phyloP scores from a whole-genome alignment of 768 basidiomycete species.

The Trametes sanguinea region DNA sequence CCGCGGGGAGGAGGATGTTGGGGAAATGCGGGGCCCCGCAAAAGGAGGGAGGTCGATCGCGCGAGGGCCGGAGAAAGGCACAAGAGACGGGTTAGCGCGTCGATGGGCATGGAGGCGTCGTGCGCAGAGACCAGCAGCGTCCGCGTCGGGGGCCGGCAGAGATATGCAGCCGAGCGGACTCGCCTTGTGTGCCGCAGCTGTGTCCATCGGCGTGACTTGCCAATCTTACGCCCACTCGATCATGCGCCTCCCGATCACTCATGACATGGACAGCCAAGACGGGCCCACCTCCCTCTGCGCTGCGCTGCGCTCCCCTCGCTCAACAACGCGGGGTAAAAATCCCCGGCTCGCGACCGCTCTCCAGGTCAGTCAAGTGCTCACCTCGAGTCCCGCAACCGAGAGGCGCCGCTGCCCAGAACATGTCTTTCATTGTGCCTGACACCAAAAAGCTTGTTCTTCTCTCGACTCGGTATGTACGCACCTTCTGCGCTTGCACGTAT shows the following conservation, averaged over 20 bases:
- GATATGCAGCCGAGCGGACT: constrained; percentile 1
- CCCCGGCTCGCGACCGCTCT: neutral
- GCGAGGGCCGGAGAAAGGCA: constrained; percentile 6
- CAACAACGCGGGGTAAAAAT: constrained; percentile 14
- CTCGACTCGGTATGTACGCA: too few relatives aligned
- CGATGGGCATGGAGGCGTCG: neutral
- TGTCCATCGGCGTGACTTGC: neutral
- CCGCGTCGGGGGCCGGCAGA: neutral
- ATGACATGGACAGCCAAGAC: constrained; percentile 7
- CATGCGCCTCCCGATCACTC: neutral
- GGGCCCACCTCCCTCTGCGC: neutral
- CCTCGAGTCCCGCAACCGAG: neutral
- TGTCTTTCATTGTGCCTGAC: neutral
- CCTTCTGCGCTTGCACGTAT: neutral
- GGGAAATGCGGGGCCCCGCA: constrained; percentile 12
- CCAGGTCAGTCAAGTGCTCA: neutral
- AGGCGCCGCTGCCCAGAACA: neutral
- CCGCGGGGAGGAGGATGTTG: neutral
- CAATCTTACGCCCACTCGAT: neutral
- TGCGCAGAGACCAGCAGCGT: neutral
- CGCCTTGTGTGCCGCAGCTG: neutral
- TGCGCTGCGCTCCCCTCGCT: neutral
- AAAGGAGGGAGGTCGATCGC: neutral
- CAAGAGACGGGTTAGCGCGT: neutral
- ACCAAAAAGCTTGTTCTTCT: neutral